Evolutionary conservation across 768 basidiomycete genomes (phyloP).

Genomic region (Tremella mesenterica): DNA sequence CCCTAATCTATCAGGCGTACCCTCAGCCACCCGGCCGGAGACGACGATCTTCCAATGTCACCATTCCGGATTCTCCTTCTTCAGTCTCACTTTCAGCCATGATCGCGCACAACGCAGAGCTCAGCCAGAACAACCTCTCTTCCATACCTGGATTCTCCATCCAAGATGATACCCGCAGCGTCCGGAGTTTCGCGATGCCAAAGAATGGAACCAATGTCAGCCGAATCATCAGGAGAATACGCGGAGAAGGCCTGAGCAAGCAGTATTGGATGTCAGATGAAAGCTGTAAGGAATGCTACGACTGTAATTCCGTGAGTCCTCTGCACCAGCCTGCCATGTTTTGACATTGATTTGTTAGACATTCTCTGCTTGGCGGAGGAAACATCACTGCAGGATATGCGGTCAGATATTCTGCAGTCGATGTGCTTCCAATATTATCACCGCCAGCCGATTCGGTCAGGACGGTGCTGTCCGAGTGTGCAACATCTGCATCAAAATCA

Average conservation of each 20-base stretch:
- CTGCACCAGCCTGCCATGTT: background rate
- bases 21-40: conserved; percentile 16
- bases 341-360: conserved; percentile 9
- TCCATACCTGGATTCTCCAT: conserved; percentile 85
- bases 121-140: conserved; percentile 24
- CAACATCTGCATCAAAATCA: conserved; percentile 86
- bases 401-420: conserved; percentile 97
- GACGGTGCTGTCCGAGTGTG: conserved; percentile 94
- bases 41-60: conserved; percentile 31
- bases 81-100: conserved; percentile 37
- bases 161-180: conserved; percentile 71
- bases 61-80: conserved; percentile 35
- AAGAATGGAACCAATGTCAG: conserved; percentile 76
- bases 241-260: conserved; percentile 75
- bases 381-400: conserved; percentile 98
- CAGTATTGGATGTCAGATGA: conserved; percentile 99
- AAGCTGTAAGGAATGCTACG: conserved; percentile 88
- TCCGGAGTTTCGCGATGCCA: conserved; percentile 51
- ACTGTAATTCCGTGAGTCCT: conserved; percentile 69
- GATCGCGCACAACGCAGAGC: conserved; percentile 33
- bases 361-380: conserved; percentile 88
- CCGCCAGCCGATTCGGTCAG: conserved; percentile 82
- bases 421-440: conserved; percentile 94
- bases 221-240: conserved; percentile 77
- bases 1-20: conserved; percentile 19